Percentiles rank a stretch among this genome's conserved stretches.
Evolutionary conservation across 2,329 filamentous ascomycete species (phyloP).

Genomic region (Parastagonospora nodorum): DNA sequence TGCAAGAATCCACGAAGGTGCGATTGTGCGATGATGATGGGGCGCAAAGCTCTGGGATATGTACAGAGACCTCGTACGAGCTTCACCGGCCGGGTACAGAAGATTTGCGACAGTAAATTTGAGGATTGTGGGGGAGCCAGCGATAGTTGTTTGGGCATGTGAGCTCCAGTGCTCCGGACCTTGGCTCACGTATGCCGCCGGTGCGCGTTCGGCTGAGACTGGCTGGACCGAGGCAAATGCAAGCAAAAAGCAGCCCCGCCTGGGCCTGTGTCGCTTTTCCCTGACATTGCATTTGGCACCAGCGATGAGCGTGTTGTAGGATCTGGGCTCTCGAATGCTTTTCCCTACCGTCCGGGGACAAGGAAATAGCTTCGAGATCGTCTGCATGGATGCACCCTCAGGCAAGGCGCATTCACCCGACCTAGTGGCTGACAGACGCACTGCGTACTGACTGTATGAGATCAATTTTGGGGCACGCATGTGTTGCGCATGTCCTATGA

Average conservation of each 20-base stretch:
- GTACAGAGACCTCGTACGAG: neutral
- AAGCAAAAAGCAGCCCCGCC: too few relatives aligned
- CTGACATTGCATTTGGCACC: neutral
- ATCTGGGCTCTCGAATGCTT: too few relatives aligned
- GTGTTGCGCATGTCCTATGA: too few relatives aligned
- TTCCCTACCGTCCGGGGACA: too few relatives aligned
- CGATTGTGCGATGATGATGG: conserved; percentile 8
- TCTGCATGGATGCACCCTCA: too few relatives aligned
- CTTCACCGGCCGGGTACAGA: neutral
- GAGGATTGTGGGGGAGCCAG: conserved; percentile 14
- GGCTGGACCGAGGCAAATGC: conserved; percentile 25
- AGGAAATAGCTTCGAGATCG: too few relatives aligned
- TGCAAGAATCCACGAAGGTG: neutral
- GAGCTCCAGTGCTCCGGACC: conserved; percentile 35
- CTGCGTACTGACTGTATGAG: too few relatives aligned
- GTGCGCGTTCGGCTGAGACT: conserved; percentile 21
- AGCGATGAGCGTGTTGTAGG: neutral
- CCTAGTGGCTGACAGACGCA: too few relatives aligned
- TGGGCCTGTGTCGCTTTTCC: conserved; percentile 1
- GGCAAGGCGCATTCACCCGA: too few relatives aligned
- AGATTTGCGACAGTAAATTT: conserved; percentile 8
- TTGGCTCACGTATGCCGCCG: conserved; percentile 25
- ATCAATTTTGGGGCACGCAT: too few relatives aligned
- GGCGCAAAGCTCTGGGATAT: conserved; percentile 3
- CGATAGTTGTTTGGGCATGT: conserved; percentile 28